Evolutionary conservation across 768 basidiomycete species (phyloP), one percentile per base, ranked within the genome.

Genomic region (Suillus bovinus): DNA sequence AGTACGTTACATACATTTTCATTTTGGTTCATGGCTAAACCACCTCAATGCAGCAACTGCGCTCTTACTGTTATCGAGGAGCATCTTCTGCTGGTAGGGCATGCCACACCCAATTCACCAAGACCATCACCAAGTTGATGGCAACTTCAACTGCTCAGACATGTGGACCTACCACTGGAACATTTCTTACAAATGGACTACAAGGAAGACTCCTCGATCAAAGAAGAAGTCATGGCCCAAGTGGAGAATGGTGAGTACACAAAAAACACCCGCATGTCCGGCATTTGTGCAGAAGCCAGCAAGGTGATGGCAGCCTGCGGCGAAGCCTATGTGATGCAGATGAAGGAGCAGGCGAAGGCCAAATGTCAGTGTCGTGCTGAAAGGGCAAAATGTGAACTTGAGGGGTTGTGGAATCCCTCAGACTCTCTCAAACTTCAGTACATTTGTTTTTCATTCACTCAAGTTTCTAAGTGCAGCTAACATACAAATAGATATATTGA

Each of bases 101-200:
- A 24, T 24, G 24, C 24, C 24, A 47, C 24, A 47, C 13, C 11
- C 57, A 58, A 16, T 58, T 44, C 31, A 29, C n/a, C 5, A 57
- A 57, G 36, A 27, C n/a, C 16, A 57, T 57, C 36, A 57, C 34
- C 24, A 57, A 36, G 55, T 11, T 57, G 41, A 57, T 57, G 41
- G 55, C 31, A 27, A 24, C 55, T 39, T 39, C n/a, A 6, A 57
- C 55, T 11, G 36, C 36, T 36, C 36, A 22, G 16, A 39, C 38
- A 57, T 22, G 9, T 27, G 36, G 55, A 57, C 55, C 36, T 20
- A 57, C 36, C 41, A 5, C 27, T 24, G n/a, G 55, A 57, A 29
- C 27, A 39, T 9, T 57, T 57, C 36, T 39, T 57, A 33, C 38
- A 57, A 38, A 57, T 16, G 17, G 55, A 57, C 17, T 44, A 44